Evolutionary conservation across 768 basidiomycete genomes (phyloP).

Genomic region (Russula dissimulans): DNA sequence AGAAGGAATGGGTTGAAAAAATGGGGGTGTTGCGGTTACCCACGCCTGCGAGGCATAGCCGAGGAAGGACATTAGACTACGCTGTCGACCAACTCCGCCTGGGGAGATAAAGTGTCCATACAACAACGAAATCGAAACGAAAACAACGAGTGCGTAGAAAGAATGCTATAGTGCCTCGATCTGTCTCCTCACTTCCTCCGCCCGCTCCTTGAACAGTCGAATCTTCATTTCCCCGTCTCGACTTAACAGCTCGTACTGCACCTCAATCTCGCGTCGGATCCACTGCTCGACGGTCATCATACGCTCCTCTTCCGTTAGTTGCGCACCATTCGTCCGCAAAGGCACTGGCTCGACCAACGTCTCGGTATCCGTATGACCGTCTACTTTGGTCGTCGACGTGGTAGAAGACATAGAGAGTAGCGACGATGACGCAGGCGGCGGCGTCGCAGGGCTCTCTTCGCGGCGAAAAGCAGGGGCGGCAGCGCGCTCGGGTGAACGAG

Average conservation of each 20-base stretch:
- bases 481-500: background rate
- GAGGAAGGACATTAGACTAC: no score
- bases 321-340: conserved; percentile 18
- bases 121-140: background rate
- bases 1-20: background rate
- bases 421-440: conserved; percentile 16
- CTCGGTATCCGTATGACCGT: conserved; percentile 9
- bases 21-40: no score
- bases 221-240: conserved; percentile 45
- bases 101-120: background rate
- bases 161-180: conserved; percentile 25
- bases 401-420: conserved; percentile 11
- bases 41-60: no score
- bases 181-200: conserved; percentile 28
- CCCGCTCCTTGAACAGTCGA: conserved; percentile 36
- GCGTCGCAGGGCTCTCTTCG: conserved; percentile 1
- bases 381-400: conserved; percentile 15
- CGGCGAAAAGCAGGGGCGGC: background rate
- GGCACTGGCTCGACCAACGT: conserved; percentile 23
- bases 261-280: conserved; percentile 65
- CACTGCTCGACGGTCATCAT: conserved; percentile 79
- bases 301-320: conserved; percentile 56
- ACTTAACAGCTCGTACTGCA: conserved; percentile 53
- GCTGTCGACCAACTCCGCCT: no score
- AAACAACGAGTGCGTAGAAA: background rate